phyloP scores from a whole-genome alignment of 331 rosid species.

The Stylosanthes scabra region DNA sequence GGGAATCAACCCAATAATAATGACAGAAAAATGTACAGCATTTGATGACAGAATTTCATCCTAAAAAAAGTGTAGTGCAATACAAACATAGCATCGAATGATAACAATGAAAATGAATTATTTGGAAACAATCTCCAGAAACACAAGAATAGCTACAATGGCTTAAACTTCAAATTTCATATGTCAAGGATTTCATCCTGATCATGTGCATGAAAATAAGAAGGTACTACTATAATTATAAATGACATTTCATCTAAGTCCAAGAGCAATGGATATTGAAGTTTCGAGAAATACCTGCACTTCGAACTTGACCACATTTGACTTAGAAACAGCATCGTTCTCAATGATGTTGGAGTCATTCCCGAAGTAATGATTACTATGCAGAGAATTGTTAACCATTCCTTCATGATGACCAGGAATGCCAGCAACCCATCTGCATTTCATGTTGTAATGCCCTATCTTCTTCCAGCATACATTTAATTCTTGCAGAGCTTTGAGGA shows the following conservation, averaged over 20 bases:
- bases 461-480: conserved; percentile 92
- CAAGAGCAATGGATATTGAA: conserved; percentile 23
- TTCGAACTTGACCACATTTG: conserved; percentile 90
- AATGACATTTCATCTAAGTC: conserved; percentile 25
- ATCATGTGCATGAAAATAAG: conserved; percentile 23
- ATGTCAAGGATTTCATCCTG: conserved; percentile 12
- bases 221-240: not conserved
- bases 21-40: conserved; percentile 1
- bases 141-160: conserved; percentile 2
- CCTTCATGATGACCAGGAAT: conserved; percentile 56
- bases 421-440: conserved; percentile 81
- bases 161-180: conserved; percentile 9
- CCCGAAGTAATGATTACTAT: conserved; percentile 62
- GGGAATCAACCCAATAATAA: conserved; percentile 6
- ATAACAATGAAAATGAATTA: conserved; percentile 9
- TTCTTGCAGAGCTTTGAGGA: conserved; percentile 91
- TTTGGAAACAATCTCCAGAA: conserved; percentile 8
- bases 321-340: conserved; percentile 58
- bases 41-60: conserved; percentile 3
- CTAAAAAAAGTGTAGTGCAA: not conserved
- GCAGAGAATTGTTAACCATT: conserved; percentile 68
- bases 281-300: conserved; percentile 71
- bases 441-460: conserved; percentile 95
- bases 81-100: not conserved
- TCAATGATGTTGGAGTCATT: conserved; percentile 65